Evolutionary conservation across 495 filamentous ascomycete species (phyloP).

Genomic region (Aspergillus wentii): DNA sequence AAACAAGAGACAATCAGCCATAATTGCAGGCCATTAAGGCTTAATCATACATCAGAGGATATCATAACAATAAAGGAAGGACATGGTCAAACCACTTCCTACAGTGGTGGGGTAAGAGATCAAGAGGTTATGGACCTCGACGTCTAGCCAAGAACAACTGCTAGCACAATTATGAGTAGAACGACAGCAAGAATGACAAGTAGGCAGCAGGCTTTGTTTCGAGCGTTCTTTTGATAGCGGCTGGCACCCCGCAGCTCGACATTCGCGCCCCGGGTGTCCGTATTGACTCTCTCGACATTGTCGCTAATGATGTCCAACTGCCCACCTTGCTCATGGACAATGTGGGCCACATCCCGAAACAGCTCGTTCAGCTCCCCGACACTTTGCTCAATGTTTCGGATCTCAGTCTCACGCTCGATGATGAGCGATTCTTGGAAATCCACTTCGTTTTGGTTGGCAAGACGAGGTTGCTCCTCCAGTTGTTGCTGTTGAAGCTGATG

Average conservation of each 20-base stretch:
- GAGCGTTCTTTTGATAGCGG: conserved; percentile 86
- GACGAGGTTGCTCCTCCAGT: conserved; percentile 70
- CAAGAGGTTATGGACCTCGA: conserved; percentile 1
- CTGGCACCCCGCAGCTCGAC: conserved; percentile 76
- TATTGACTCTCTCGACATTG: conserved; percentile 76
- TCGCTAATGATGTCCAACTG: conserved; percentile 82
- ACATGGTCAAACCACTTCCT: not conserved
- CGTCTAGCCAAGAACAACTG: conserved; percentile 61
- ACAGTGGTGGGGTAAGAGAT: conserved; percentile 3
- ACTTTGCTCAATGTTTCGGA: conserved; percentile 92
- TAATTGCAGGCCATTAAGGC: conserved; percentile 4
- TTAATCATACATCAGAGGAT: conserved; percentile 17
- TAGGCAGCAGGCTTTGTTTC: conserved; percentile 89
- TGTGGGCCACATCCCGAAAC: conserved; percentile 93
- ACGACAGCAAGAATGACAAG: conserved; percentile 88
- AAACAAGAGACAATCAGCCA: conserved; percentile 3
- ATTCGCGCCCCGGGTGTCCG: conserved; percentile 79
- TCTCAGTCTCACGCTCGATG: conserved; percentile 91
- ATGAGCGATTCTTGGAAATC: conserved; percentile 97
- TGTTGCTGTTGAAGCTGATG: conserved; percentile 58
- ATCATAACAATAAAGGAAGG: conserved; percentile 15
- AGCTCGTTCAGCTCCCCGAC: conserved; percentile 94
- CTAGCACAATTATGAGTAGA: conserved; percentile 79
- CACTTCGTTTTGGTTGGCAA: conserved; percentile 91
- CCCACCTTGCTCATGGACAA: conserved; percentile 90